phyloP scores from a whole-genome alignment of 2,329 filamentous ascomycete genomes.

The Neurospora sp. region DNA sequence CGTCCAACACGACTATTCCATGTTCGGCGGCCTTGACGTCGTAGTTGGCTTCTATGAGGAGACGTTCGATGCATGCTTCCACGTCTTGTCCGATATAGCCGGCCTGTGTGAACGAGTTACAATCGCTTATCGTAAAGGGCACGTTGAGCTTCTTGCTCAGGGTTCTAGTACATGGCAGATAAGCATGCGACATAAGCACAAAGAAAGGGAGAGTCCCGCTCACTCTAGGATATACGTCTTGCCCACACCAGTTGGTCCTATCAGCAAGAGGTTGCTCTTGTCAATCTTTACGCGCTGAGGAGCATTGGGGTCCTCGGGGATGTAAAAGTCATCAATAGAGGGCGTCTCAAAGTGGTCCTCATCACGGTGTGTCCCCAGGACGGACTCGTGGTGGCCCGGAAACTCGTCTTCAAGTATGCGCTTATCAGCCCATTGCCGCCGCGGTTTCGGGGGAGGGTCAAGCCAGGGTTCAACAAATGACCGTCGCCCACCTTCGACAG shows the following conservation, averaged over 20 bases:
- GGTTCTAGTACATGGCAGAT: slow-evolving; percentile 46
- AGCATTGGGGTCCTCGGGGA: slow-evolving; percentile 34
- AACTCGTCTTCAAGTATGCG: slow-evolving; percentile 39
- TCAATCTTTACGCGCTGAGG: slow-evolving; percentile 62
- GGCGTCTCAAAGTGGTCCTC: slow-evolving; percentile 13
- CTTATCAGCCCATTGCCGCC: slow-evolving; percentile 24
- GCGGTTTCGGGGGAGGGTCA: slow-evolving; percentile 17
- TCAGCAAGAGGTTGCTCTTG: slow-evolving; percentile 86
- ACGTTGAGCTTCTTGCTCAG: slow-evolving; percentile 88
- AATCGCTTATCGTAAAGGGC: slow-evolving; percentile 91
- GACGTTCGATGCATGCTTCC: slow-evolving; percentile 85
- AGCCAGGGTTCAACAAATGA: slow-evolving; percentile 12
- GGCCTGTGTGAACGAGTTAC: slow-evolving; percentile 90
- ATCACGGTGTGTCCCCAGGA: slow-evolving; percentile 30
- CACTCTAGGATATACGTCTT: slow-evolving; percentile 87
- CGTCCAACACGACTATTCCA: slow-evolving; percentile 91
- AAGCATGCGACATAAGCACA: not conserved
- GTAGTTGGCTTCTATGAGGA: slow-evolving; percentile 85
- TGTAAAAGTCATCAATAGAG: slow-evolving; percentile 33
- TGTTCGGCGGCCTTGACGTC: slow-evolving; percentile 75
- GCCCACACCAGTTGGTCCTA: slow-evolving; percentile 88
- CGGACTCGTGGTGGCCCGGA: slow-evolving; percentile 39
- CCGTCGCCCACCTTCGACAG: slow-evolving; percentile 60
- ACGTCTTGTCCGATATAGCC: slow-evolving; percentile 97
- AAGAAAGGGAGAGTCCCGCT: slow-evolving; percentile 13